These are phyloP conservation scores for Aschersonia sp. DNA, from an alignment of 2,329 filamentous ascomycete species.

Conservation along the genomic window DNA sequence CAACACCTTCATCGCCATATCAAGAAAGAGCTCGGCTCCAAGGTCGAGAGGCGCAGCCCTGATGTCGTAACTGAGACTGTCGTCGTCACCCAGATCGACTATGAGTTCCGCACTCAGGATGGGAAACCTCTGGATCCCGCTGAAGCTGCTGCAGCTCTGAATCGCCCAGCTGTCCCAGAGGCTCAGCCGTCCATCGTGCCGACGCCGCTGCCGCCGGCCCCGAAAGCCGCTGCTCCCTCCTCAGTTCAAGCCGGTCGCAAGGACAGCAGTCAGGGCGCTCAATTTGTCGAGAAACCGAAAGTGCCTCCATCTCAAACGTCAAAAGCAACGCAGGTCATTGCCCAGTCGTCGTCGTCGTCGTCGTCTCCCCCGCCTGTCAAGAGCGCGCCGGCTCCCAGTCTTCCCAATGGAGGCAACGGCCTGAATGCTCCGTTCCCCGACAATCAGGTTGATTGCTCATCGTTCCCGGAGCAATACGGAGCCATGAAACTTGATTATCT, in stretches of 20 bases:
- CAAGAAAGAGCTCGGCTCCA: conserved; percentile 33
- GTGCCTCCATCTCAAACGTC: background rate
- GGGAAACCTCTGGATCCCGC: too few relatives aligned
- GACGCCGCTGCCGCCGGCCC: conserved; percentile 22
- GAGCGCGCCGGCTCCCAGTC: conserved; percentile 2
- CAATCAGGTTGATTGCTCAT: conserved; percentile 52
- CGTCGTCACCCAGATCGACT: conserved; percentile 52
- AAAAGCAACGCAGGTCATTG: background rate
- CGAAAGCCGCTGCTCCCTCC: conserved; percentile 12
- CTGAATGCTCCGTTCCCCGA: conserved; percentile 59
- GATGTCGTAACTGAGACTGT: conserved; percentile 37
- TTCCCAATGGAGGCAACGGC: conserved; percentile 27
- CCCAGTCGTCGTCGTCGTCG: too few relatives aligned
- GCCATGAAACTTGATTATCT: conserved; percentile 57
- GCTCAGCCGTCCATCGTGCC: conserved; percentile 35
- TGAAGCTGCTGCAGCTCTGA: too few relatives aligned
- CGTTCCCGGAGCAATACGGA: conserved; percentile 72
- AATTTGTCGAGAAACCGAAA: conserved; percentile 34
- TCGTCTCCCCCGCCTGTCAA: background rate
- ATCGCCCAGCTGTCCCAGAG: conserved; percentile 36
- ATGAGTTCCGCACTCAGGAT: conserved; percentile 33
- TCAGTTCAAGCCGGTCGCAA: background rate
- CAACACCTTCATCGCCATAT: conserved; percentile 44
- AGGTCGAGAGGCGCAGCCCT: conserved; percentile 31
- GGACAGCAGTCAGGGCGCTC: conserved; percentile 8